Evolutionary conservation across 768 basidiomycete genomes (phyloP).

Genomic region (Fibroporia radiculosa): DNA sequence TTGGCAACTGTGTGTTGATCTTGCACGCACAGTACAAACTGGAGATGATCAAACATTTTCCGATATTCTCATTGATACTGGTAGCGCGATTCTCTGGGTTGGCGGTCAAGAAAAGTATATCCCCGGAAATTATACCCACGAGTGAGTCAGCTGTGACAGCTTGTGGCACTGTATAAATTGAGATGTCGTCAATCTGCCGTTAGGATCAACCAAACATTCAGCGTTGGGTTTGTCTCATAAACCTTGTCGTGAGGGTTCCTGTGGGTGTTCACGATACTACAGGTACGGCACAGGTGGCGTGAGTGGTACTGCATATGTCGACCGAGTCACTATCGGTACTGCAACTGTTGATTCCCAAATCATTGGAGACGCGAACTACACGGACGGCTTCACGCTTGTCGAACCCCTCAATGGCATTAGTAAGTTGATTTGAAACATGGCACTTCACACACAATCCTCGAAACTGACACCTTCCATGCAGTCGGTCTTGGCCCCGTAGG

Average conservation of each 20-base stretch:
- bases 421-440: background rate
- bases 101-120: conserved; percentile 1
- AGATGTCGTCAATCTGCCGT: background rate
- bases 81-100: conserved; percentile 9
- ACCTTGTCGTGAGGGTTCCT: background rate
- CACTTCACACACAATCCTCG: background rate
- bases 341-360: background rate
- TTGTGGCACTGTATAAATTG: background rate
- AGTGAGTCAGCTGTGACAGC: background rate
- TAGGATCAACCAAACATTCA: conserved; percentile 2
- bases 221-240: background rate
- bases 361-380: background rate
- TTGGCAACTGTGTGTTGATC: too few relatives aligned
- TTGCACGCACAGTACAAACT: background rate
- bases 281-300: conserved; percentile 4
- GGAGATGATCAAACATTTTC: conserved; percentile 6
- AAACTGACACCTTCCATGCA: background rate
- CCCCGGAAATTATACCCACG: conserved; percentile 2
- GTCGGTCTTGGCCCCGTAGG: conserved; percentile 2
- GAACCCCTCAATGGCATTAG: conserved; percentile 1
- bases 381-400: background rate
- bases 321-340: conserved; percentile 2
- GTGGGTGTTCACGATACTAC: background rate
- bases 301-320: conserved; percentile 2
- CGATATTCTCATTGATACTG: conserved; percentile 7